These are phyloP conservation scores for Collybiopsis confluens DNA, from an alignment of 768 basidiomycete genomes.

Conservation along the genomic window DNA sequence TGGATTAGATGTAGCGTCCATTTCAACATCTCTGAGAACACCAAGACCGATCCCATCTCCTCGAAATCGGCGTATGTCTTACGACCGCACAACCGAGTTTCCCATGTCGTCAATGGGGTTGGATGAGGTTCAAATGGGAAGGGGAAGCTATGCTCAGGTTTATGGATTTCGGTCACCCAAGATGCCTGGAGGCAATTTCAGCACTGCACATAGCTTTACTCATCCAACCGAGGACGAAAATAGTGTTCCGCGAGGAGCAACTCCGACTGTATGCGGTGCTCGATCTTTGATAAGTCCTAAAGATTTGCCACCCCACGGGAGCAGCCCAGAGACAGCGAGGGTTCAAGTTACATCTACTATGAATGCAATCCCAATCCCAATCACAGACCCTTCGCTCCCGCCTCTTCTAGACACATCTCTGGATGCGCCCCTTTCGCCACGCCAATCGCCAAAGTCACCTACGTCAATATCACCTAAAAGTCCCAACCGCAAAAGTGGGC, in stretches of 20 bases:
- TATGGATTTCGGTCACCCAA: slow-evolving; percentile 6
- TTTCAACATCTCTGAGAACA: slow-evolving; percentile 1
- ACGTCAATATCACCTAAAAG: not conserved
- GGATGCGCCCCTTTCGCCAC: not conserved
- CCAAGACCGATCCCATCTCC: not conserved
- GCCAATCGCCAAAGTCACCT: not conserved
- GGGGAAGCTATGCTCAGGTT: slow-evolving; percentile 5
- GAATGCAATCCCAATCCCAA: not conserved
- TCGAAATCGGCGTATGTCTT: not conserved
- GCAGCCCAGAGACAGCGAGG: not conserved
- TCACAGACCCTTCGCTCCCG: not conserved
- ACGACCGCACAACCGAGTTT: not conserved
- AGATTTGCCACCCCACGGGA: not conserved
- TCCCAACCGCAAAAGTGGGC: slow-evolving; percentile 1
- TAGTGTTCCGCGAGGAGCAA: slow-evolving; percentile 1
- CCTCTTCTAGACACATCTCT: not conserved
- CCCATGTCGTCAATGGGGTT: not conserved
- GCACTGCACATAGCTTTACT: not conserved
- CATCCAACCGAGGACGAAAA: not conserved
- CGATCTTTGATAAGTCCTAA: slow-evolving; percentile 5
- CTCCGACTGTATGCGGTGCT: not conserved
- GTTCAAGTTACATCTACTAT: not conserved
- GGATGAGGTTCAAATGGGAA: slow-evolving; percentile 1
- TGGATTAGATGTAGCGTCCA: slow-evolving; percentile 1
- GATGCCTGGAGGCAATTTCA: not conserved